Evolutionary conservation across 2,329 filamentous ascomycete genomes (phyloP), one percentile per base, ranked within the genome.

Genomic region (Venturia effusa): DNA sequence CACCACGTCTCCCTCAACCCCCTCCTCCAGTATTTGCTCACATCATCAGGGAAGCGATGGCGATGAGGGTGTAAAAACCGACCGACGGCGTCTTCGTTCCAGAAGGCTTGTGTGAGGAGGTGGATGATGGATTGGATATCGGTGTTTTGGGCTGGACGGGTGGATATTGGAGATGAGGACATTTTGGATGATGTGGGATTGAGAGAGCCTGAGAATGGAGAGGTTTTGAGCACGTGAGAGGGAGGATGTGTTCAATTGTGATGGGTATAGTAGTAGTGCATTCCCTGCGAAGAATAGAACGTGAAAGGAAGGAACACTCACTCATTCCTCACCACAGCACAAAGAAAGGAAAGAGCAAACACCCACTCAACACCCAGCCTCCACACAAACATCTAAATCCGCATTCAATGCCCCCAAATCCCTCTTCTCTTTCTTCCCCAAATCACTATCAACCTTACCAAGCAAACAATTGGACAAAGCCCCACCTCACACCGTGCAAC

Each of bases 31-130:
- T 66, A 73, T 8, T 69, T 66, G 2, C 64, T 40, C 19, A 70
- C 65, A 34, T 73, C 70, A 22, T 68, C 64, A 2, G 71, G 71
- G 55, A 69, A 71, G 11, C 68, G 30, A 10, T 68, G 32, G 1
- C 71, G 70, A 37, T 69, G 40, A 0, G 71, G 72, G 65, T 73
- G 71, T 24, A 74, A 68, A 4, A 69, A 61, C 0, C 65, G 64
- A 43, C 70, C 72, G 32, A 70, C 71, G 24, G 72, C 67, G 32
- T 69, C 66, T 60, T 74, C 72, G n/a, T 72, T 66, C 64, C 71
- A 73, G 63, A 71, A 74, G 6, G 72, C 68, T 3, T 67, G 63
- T 17, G 67, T 55, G 43, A 68, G 68, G 51, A 72, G 57, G 22
- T 39, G 45, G 10, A 60, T 69, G 7, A 74, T 68, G 48, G 65